A percentile compares a stretch with the other conserved stretches of the same genome.
These are phyloP conservation scores for Sorghum bicolor DNA, from an alignment of 176 grass and related monocot species.

Conservation along the genomic window Sorghum_bicolor_NCBIv3 NC_012877.2:12387001-12387500, in stretches of 20 bases:
- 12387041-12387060: fast-evolving
- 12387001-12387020: too few relatives aligned
- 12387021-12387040: too few relatives aligned
- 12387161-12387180: neutral
- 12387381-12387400: neutral
- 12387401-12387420: neutral
- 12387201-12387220: neutral
- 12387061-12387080: too few relatives aligned
- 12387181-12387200: neutral
- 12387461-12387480: too few relatives aligned
- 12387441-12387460: too few relatives aligned
- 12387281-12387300: neutral
- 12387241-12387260: too few relatives aligned
- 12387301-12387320: neutral
- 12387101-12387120: neutral
- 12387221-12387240: too few relatives aligned
- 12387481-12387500: too few relatives aligned
- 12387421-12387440: too few relatives aligned
- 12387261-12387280: neutral
- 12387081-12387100: fast-evolving
- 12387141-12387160: neutral
- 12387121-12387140: neutral
- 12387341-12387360: too few relatives aligned
- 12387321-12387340: neutral
- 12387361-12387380: too few relatives aligned